Base-by-base conservation (phyloP, 179 eudicot genomes). In the Nepenthes alata region DNA sequence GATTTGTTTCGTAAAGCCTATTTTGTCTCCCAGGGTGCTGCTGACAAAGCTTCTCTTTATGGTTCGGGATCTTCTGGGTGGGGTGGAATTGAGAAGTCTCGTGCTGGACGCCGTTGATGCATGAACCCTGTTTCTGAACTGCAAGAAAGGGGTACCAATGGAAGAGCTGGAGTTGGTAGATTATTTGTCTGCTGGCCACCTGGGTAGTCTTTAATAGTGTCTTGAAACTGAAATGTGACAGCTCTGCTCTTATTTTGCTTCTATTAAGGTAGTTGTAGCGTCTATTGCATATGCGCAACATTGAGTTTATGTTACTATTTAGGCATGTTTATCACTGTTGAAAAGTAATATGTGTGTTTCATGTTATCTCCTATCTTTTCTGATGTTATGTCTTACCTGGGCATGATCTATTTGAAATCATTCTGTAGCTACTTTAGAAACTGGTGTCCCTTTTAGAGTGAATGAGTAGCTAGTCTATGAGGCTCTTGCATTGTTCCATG, bases 31-130 rank as follows among this genome's bases (percentile, higher is more conserved):
- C 81, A 89, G 95, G 93, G 84, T 83, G 79, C 82, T 70, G 74
- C 86, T 60, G 93, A 86, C 77, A 86, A 85, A 76, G 90, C 83
- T 65, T 78, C 87, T 64, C 56, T 74, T 53, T 86, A 85, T 85
- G 95, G 90, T 64, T 62, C 87, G 41, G 80, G 88, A 74, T 84
- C 98, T 73, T 72, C 84, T 73, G 71, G 95, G n/a, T 80, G 93
- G 96, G 80, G 85, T 72, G 95, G 84, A 60, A 68, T 66, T 35
- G 96, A 89, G 55, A 86, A 87, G 62, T 71, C 90, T 36, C 84
- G 82, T 62, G 75, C 78, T 62, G 66, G 71, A 67, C 82, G 95
- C 12, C 89, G 82, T 67, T 91, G 81, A 88, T 25, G 25, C 25
- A 0, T 66, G 69, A 65, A 63, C 51, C 4, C 9, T 12, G 2